Evolutionary conservation across 108 stramenopile species (phyloP), one percentile per base, ranked within the genome.

Genomic region (Cyclotella distinguenda): DNA sequence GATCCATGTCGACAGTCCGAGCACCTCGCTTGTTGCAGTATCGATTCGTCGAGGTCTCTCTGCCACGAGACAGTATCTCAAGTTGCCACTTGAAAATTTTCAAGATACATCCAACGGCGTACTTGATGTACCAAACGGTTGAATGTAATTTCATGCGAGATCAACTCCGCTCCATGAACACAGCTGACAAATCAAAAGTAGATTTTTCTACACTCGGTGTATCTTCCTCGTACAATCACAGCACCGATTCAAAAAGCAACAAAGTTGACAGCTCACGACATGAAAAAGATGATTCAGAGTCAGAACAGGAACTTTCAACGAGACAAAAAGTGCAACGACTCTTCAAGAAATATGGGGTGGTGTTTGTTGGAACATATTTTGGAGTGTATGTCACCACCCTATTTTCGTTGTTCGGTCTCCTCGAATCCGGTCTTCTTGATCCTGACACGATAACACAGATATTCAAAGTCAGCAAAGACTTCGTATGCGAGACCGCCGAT

Each of bases 401-500:
- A 7, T 67, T 69, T 4, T 45, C 66, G 28, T 59, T 90, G 6
- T 94, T 81, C 66, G 39, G 76, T 23, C 78, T 81, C 15, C 69
- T 94, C 57, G 85, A 90, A 50, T 79, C 73, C 2, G 92, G 92
- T 18, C 35, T 87, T 2, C 64, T 94, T 18, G 89, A 94, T 75
- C 87, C 89, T 3, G 84, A 75, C 43, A 70, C 60, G 19, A 47
- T 90, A 25, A 32, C 69, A n/a, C 52, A 69, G 23, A 3, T 79
- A 32, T 79, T 79, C 68, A 61, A 70, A 68, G 66, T 53, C 3
- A 67, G 70, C 52, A 78, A 72, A 45, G 60, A 72, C 33, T 8
- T 82, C 79, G 72, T 53, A 12, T 56, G 50, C 40, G 72, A 74
- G 38, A 77, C 61, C 16, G 73, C 70, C n/a, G 74, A 68, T 47